Evolutionary conservation across 768 basidiomycete species (phyloP).

Genomic region (Trametes cinnabarina): DNA sequence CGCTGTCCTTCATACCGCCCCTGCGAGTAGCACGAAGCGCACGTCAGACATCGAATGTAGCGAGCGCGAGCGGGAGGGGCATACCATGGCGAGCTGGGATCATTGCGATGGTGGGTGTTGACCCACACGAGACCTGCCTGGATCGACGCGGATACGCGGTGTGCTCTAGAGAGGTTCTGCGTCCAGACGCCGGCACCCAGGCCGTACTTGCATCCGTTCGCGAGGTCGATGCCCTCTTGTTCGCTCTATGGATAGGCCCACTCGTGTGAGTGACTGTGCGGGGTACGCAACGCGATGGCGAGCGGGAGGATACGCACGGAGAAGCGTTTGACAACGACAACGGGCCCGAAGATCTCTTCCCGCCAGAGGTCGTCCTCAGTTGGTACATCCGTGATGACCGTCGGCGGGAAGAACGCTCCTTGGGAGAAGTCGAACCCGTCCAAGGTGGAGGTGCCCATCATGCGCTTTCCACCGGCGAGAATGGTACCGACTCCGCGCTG

Average conservation of each 20-base stretch:
- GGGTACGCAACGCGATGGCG: background rate
- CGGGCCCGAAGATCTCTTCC: constrained; percentile 86
- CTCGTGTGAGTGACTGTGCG: constrained; percentile 4
- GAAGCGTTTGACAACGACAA: constrained; percentile 66
- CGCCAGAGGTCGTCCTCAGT: constrained; percentile 66
- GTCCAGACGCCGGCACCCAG: constrained; percentile 85
- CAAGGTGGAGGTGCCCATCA: constrained; percentile 58
- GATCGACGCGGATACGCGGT: constrained; percentile 67
- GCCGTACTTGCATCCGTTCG: constrained; percentile 78
- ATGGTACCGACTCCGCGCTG: constrained; percentile 46
- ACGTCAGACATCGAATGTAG: no score
- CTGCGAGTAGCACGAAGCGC: constrained; percentile 33
- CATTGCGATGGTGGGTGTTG: constrained; percentile 87
- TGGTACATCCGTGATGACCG: constrained; percentile 60
- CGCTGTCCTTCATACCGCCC: constrained; percentile 91
- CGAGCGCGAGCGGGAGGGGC: no score
- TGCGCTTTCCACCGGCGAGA: constrained; percentile 62
- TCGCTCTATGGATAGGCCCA: constrained; percentile 45
- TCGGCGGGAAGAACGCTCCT: constrained; percentile 81
- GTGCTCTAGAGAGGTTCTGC: constrained; percentile 66
- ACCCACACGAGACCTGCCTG: constrained; percentile 83
- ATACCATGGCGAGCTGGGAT: constrained; percentile 86
- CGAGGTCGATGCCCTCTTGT: constrained; percentile 61
- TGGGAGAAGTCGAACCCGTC: constrained; percentile 70
- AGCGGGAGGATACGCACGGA: constrained; percentile 32